Evolutionary conservation across 2,329 filamentous ascomycete genomes (phyloP).

Genomic region (Botrytis elliptica): DNA sequence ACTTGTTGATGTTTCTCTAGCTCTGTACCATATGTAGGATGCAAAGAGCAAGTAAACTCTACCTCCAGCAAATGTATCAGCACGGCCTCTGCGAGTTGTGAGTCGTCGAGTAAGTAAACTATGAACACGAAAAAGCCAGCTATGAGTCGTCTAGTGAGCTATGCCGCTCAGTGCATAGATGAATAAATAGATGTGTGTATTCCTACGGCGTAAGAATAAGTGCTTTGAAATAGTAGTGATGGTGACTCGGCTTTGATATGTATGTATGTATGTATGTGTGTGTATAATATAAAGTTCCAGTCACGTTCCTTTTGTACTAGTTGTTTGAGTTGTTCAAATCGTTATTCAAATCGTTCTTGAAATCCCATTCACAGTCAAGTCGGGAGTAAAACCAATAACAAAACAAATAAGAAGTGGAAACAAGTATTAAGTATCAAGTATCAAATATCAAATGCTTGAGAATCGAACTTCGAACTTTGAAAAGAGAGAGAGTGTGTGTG

Average conservation of each 20-base stretch:
- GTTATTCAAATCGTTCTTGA: too few relatives aligned
- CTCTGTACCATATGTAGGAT: background rate
- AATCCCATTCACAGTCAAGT: too few relatives aligned
- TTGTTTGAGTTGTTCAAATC: background rate
- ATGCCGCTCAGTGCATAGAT: background rate
- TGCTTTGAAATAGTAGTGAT: background rate
- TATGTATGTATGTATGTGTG: background rate
- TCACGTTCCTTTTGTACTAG: background rate
- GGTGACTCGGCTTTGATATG: background rate
- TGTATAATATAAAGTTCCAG: background rate
- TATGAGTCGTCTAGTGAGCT: background rate
- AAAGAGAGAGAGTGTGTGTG: too few relatives aligned
- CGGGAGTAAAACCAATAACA: background rate
- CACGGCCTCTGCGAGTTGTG: background rate
- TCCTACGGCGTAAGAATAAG: background rate
- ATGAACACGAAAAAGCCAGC: background rate
- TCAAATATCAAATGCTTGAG: background rate
- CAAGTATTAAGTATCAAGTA: background rate
- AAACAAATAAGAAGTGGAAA: background rate
- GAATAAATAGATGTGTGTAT: background rate
- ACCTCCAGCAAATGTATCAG: background rate
- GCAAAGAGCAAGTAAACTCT: background rate
- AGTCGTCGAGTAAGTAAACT: background rate
- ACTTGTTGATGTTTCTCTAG: background rate
- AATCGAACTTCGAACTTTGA: background rate